Percentiles rank a stretch among this genome's conserved stretches.
Evolutionary conservation across 345 rosid genomes (phyloP).

Genomic region (Aquilaria sinensis): DNA sequence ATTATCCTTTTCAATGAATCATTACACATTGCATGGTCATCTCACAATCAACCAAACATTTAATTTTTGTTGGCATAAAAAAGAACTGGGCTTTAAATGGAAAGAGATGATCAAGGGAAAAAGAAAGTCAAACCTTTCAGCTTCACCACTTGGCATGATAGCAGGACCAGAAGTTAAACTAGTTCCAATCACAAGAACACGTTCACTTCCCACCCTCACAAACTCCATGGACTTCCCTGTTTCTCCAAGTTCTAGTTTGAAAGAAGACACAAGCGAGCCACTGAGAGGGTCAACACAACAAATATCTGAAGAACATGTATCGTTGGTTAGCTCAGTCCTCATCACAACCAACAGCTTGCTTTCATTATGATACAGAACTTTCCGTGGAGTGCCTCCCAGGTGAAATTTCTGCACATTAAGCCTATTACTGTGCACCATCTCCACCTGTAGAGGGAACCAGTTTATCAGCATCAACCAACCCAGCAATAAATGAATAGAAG

Average conservation of each 20-base stretch:
- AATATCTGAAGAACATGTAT: slow-evolving; percentile 67
- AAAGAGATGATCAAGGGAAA: neutral
- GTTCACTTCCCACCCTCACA: slow-evolving; percentile 76
- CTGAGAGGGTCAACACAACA: slow-evolving; percentile 82
- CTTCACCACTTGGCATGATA: slow-evolving; percentile 96
- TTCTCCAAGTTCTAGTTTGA: slow-evolving; percentile 76
- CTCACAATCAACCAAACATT: neutral
- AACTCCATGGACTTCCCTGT: slow-evolving; percentile 92
- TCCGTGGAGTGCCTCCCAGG: slow-evolving; percentile 92
- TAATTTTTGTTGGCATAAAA: neutral
- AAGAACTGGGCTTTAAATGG: neutral
- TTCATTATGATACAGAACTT: slow-evolving; percentile 85
- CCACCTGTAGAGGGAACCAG: slow-evolving; percentile 53
- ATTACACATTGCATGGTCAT: neutral
- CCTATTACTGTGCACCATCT: slow-evolving; percentile 85
- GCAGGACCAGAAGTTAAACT: slow-evolving; percentile 89
- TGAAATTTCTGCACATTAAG: slow-evolving; percentile 90
- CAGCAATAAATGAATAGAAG: neutral
- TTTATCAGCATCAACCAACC: slow-evolving; percentile 19
- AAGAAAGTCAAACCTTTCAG: slow-evolving; percentile 65
- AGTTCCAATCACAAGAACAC: slow-evolving; percentile 84
- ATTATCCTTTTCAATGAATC: neutral
- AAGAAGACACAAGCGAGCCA: slow-evolving; percentile 67
- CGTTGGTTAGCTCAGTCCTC: slow-evolving; percentile 76
- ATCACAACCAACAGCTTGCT: slow-evolving; percentile 80